These are phyloP conservation scores for Candida ortonii DNA, from an alignment of 805 yeast genomes.

Conservation along the genomic window DNA sequence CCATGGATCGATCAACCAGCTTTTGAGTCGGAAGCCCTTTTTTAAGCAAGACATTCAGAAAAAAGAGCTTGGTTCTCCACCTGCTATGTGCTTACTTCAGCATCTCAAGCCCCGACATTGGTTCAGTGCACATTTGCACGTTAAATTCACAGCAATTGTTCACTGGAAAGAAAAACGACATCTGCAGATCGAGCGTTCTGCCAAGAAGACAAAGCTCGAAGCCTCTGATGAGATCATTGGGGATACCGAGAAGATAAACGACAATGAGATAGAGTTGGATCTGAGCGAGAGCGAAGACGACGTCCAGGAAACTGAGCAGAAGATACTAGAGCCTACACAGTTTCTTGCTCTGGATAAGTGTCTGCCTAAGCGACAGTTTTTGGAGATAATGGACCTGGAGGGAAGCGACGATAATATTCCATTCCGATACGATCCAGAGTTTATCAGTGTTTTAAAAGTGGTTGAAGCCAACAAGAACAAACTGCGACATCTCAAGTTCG, in stretches of 20 bases:
- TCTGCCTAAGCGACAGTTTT: slow-evolving; percentile 56
- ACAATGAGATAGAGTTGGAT: slow-evolving; percentile 32
- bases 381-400: slow-evolving; percentile 52
- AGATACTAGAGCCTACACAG: slow-evolving; percentile 30
- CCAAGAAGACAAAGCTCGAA: slow-evolving; percentile 10
- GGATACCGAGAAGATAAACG: slow-evolving; percentile 14
- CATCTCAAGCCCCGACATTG: slow-evolving; percentile 64
- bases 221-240: not conserved
- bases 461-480: slow-evolving; percentile 17
- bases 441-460: slow-evolving; percentile 21
- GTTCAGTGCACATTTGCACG: slow-evolving; percentile 91
- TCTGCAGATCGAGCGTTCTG: slow-evolving; percentile 1
- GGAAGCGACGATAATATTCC: too few relatives aligned
- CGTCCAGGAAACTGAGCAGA: slow-evolving; percentile 13
- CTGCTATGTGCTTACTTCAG: slow-evolving; percentile 53
- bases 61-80: slow-evolving; percentile 69
- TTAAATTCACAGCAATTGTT: slow-evolving; percentile 58
- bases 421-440: slow-evolving; percentile 40
- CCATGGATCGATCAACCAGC: slow-evolving; percentile 52
- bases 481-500: slow-evolving; percentile 11
- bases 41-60: slow-evolving; percentile 61
- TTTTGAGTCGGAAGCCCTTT: slow-evolving; percentile 62
- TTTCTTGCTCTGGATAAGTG: slow-evolving; percentile 88
- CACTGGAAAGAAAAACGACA: slow-evolving; percentile 17
- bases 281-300: slow-evolving; percentile 20